Conservation (phyloP, 2,329 filamentous ascomycete genomes). For the Alternaria gansuensis region DNA sequence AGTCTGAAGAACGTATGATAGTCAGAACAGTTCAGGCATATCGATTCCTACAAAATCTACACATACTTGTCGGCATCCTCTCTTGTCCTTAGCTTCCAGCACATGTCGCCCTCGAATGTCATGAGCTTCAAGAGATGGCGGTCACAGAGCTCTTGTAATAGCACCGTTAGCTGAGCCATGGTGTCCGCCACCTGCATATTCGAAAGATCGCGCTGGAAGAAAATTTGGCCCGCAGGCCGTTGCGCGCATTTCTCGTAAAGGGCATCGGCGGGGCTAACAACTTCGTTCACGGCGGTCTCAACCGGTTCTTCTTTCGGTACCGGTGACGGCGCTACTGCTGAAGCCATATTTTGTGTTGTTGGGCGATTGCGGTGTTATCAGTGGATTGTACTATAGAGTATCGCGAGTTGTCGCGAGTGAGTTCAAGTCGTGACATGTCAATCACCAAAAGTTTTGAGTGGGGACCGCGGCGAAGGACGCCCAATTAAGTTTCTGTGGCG, state of each 20-base stretch:
- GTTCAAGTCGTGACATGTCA: constrained; percentile 13
- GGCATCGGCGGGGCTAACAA: constrained; percentile 38
- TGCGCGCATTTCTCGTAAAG: constrained; percentile 53
- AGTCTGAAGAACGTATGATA: constrained; percentile 39
- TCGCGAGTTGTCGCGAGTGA: constrained; percentile 14
- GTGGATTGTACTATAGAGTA: constrained; percentile 30
- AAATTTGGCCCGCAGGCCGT: constrained; percentile 47
- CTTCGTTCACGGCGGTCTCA: constrained; percentile 21
- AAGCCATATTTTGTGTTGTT: constrained; percentile 33
- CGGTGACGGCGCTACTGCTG: constrained; percentile 28
- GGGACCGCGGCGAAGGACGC: constrained; percentile 3
- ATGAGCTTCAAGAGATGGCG: constrained; percentile 52
- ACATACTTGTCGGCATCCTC: constrained; percentile 51
- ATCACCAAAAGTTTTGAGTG: constrained; percentile 20
- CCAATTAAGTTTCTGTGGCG: constrained; percentile 8
- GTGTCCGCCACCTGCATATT: constrained; percentile 50
- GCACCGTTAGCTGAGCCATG: constrained; percentile 42
- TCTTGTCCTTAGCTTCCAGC: constrained; percentile 50
- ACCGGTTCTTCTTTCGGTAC: constrained; percentile 33
- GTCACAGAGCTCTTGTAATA: constrained; percentile 49
- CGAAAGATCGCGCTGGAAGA: constrained; percentile 53
- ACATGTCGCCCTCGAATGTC: constrained; percentile 48
- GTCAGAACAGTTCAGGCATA: constrained; percentile 20
- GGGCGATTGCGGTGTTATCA: constrained; percentile 25
- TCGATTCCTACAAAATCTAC: not conserved